Evolutionary conservation across 1,284 basidiomycete species (phyloP).

Genomic region (Marasmius sp.): DNA sequence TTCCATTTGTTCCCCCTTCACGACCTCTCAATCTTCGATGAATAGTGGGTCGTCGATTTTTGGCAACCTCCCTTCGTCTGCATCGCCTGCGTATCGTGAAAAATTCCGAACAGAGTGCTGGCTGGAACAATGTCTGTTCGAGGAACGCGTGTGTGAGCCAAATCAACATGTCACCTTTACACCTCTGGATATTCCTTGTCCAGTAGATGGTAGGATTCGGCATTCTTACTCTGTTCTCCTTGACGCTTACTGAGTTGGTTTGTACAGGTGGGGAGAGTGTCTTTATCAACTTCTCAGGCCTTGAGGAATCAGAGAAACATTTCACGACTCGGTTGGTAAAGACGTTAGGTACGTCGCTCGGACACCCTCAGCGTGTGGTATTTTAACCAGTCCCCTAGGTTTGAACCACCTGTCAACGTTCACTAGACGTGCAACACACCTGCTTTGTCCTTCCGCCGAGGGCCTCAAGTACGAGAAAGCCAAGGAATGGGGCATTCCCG

Average conservation of each 20-base stretch:
- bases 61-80: not conserved
- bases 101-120: conserved; percentile 78
- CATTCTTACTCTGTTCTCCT: conserved; percentile 4
- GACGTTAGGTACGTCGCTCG: conserved; percentile 50
- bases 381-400: conserved; percentile 36
- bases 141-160: conserved; percentile 58
- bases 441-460: conserved; percentile 65
- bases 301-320: conserved; percentile 62
- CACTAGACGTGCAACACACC: conserved; percentile 63
- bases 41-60: conserved; percentile 37
- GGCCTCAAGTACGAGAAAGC: conserved; percentile 78
- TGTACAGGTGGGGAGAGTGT: conserved; percentile 50
- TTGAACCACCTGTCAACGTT: conserved; percentile 56
- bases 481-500: conserved; percentile 63
- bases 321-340: conserved; percentile 63
- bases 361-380: conserved; percentile 4
- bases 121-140: conserved; percentile 74
- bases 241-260: not conserved
- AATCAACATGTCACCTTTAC: conserved; percentile 63
- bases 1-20: conserved; percentile 5
- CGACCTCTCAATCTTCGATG: conserved; percentile 45
- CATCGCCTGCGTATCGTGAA: conserved; percentile 33
- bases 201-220: conserved; percentile 46
- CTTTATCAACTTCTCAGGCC: conserved; percentile 65
- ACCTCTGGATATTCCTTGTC: conserved; percentile 54